Conservation (phyloP, 78 protist genomes). For the Paulinella micropora region DNA sequence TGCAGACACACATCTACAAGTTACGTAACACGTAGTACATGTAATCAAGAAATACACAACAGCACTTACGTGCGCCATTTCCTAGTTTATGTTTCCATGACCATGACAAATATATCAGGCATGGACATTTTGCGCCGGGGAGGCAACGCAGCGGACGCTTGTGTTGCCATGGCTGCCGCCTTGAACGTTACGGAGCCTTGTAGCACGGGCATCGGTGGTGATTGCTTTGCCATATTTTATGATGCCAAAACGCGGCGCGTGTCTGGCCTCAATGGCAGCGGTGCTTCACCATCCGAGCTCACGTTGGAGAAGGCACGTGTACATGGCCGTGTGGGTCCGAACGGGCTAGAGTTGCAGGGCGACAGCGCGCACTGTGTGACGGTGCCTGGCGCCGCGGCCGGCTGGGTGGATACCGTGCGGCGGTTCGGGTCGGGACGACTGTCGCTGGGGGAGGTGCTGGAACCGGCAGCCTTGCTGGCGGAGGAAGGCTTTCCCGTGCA, state of each 20-base stretch:
- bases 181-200: neutral
- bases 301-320: neutral
- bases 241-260: neutral
- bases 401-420: neutral
- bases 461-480: conserved; percentile 51
- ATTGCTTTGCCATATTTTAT: neutral
- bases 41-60: no score
- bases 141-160: no score
- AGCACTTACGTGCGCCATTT: no score
- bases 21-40: no score
- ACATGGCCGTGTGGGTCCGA: no score
- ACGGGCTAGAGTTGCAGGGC: no score
- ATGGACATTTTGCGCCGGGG: no score
- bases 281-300: neutral
- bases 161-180: neutral
- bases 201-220: neutral
- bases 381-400: neutral
- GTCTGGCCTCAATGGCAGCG: neutral
- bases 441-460: conserved; percentile 19
- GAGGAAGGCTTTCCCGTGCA: conserved; percentile 42
- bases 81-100: no score
- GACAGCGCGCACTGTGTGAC: neutral
- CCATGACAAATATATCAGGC: no score
- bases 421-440: conserved; percentile 33
- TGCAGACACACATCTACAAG: no score